These are phyloP conservation scores for Hypoxylon sp. DNA, from an alignment of 2,329 filamentous ascomycete species.

Conservation along the genomic window DNA sequence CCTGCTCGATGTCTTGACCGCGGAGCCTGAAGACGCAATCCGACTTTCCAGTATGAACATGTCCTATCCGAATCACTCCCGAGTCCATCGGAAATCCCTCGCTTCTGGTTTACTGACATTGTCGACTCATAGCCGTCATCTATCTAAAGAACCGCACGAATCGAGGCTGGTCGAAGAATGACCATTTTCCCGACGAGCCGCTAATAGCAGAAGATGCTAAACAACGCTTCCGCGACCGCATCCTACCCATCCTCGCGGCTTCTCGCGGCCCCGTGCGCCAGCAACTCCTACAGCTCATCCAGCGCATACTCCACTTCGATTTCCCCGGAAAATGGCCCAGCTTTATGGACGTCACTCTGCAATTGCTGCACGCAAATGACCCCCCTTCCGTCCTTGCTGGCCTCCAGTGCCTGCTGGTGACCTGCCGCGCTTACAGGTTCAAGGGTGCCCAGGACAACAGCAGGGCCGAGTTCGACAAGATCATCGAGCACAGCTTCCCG, in stretches of 20 bases:
- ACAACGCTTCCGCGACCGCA: slow-evolving; percentile 80
- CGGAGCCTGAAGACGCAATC: slow-evolving; percentile 84
- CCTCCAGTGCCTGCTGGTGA: slow-evolving; percentile 89
- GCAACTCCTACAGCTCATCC: slow-evolving; percentile 91
- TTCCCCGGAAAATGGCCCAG: slow-evolving; percentile 94
- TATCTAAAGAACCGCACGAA: slow-evolving; percentile 98
- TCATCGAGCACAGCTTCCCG: slow-evolving; percentile 90
- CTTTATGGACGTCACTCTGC: slow-evolving; percentile 91
- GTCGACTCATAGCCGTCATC: slow-evolving; percentile 74
- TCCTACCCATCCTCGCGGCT: slow-evolving; percentile 87
- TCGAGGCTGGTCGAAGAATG: slow-evolving; percentile 83
- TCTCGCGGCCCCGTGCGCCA: slow-evolving; percentile 84
- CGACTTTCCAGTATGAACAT: slow-evolving; percentile 90
- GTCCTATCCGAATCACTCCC: slow-evolving; percentile 41
- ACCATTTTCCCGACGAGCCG: slow-evolving; percentile 76
- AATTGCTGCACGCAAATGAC: slow-evolving; percentile 86
- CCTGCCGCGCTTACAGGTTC: slow-evolving; percentile 95
- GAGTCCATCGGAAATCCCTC: neutral
- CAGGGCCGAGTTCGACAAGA: slow-evolving; percentile 89
- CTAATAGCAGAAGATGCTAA: slow-evolving; percentile 91
- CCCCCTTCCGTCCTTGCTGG: slow-evolving; percentile 89
- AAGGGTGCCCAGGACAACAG: slow-evolving; percentile 80
- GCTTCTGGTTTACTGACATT: slow-evolving; percentile 26
- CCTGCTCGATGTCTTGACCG: slow-evolving; percentile 87
- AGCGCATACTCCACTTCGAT: slow-evolving; percentile 95